Conservation (phyloP, 805 yeast species). For the Metschnikowia cubensis region DNA sequence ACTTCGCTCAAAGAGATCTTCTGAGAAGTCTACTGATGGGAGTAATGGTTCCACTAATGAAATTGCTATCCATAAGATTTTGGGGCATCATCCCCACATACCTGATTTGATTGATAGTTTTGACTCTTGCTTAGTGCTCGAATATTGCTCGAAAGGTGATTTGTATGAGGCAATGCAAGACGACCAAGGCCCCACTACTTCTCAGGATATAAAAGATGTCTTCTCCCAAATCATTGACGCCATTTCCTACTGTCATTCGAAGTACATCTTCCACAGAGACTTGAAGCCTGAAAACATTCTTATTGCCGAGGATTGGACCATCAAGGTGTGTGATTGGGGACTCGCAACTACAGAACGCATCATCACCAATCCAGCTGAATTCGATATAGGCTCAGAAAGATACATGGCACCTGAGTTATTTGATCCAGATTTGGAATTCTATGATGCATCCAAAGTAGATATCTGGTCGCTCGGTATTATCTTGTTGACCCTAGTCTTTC, state of each 20-base stretch:
- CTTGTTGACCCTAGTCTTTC: slow-evolving; percentile 78
- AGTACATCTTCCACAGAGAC: slow-evolving; percentile 51
- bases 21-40: slow-evolving; percentile 15
- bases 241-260: slow-evolving; percentile 47
- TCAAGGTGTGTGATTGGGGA: slow-evolving; percentile 58
- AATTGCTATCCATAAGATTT: slow-evolving; percentile 57
- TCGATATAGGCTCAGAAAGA: slow-evolving; percentile 85
- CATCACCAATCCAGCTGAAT: slow-evolving; percentile 53
- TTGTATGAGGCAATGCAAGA: slow-evolving; percentile 72
- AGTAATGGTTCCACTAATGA: slow-evolving; percentile 63
- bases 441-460: slow-evolving; percentile 79
- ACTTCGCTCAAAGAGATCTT: slow-evolving; percentile 19
- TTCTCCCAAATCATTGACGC: slow-evolving; percentile 49
- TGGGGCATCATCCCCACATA: slow-evolving; percentile 50
- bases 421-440: slow-evolving; percentile 54
- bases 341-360: slow-evolving; percentile 49
- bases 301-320: slow-evolving; percentile 48
- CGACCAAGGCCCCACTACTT: slow-evolving; percentile 57
- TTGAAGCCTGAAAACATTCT: slow-evolving; percentile 56
- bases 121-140: slow-evolving; percentile 57
- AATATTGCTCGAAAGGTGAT: slow-evolving; percentile 85
- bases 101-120: slow-evolving; percentile 46
- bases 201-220: slow-evolving; percentile 53
- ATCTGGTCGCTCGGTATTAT: slow-evolving; percentile 89
- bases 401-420: slow-evolving; percentile 95